A percentile compares a stretch with the other conserved stretches of the same genome.
These are phyloP conservation scores for Mitragyna speciosa DNA, from an alignment of 257 asterid genomes.

Conservation along the genomic window DNA sequence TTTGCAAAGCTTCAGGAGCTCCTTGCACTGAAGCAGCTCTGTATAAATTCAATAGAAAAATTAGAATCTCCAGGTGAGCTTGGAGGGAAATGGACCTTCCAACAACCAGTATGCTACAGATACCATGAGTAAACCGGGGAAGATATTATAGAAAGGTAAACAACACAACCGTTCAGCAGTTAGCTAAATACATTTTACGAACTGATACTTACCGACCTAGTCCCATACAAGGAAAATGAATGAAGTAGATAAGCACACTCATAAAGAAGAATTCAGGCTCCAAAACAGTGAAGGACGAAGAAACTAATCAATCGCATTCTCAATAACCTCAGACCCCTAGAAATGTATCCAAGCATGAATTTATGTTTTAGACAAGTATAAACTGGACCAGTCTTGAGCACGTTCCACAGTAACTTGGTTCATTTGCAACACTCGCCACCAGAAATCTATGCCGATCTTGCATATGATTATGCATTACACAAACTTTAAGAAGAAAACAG, in stretches of 20 bases:
- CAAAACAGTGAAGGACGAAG: background rate
- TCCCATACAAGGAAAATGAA: no score
- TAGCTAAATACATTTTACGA: background rate
- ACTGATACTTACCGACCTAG: background rate
- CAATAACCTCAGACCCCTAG: background rate
- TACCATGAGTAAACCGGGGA: background rate
- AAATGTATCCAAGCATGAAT: background rate
- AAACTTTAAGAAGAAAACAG: background rate
- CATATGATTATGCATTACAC: background rate
- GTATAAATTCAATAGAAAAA: conserved; percentile 25
- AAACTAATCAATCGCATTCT: background rate
- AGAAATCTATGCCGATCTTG: background rate
- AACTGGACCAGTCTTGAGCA: background rate
- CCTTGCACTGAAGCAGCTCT: conserved; percentile 89
- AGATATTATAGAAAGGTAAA: background rate
- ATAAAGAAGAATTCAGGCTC: background rate
- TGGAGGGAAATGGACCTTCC: background rate
- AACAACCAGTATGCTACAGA: background rate
- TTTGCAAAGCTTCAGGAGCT: conserved; percentile 74
- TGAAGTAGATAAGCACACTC: background rate
- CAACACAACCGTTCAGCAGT: background rate
- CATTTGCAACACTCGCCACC: background rate
- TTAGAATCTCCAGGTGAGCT: conserved; percentile 1
- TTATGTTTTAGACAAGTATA: background rate
- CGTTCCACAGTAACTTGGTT: background rate